Evolutionary conservation across 495 filamentous ascomycete species (phyloP), one percentile per base, ranked within the genome.

Genomic region (Talaromyces thailandensis): DNA sequence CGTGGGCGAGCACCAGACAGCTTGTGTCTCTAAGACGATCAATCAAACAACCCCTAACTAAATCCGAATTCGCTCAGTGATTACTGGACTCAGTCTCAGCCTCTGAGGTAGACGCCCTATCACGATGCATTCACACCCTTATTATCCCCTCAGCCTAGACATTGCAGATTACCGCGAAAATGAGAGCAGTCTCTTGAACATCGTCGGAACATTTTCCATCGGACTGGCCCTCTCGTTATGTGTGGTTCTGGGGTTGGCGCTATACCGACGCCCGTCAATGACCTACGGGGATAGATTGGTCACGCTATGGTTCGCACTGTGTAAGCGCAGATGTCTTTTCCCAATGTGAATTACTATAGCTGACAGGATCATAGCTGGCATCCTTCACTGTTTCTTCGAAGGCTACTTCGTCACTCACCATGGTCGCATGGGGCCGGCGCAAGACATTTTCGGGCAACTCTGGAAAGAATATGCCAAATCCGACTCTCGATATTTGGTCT

Each of bases 391-490:
- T 56, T 85, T 91, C 68, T 93, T 95, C 67, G 91, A 95, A 76
- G 88, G 91, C n/a, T 93, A 92, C 71, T 93, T 88, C 66, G 82
- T 87, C 66, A 69, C 82, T 63, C 85, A 91, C 69, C 86, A 87
- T 75, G 72, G 75, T 23, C 75, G 69, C 32, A 85, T 89, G 81
- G 82, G 75, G 3, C 73, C 76, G 11, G 75, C 73, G 53, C 83
- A 85, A 70, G 82, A 86, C 64, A 67, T 92, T 0, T 85, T 92
- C 48, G 88, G 87, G 0, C 90, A 94, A 73, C 73, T 94, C 37
- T 95, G 91, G 91, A 95, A 94, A 68, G 91, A 95, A 69, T 95
- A 95, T 77, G 81, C 89, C 6, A 79, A 88, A 40, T 91, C 89
- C 18, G 91, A 95, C 72, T 92, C 89, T 29, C 83, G 91, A 37